Evolutionary conservation across 108 stramenopile genomes (phyloP), one percentile per base, ranked within the genome.

Genomic region (Aurantiochytrium sp.): DNA sequence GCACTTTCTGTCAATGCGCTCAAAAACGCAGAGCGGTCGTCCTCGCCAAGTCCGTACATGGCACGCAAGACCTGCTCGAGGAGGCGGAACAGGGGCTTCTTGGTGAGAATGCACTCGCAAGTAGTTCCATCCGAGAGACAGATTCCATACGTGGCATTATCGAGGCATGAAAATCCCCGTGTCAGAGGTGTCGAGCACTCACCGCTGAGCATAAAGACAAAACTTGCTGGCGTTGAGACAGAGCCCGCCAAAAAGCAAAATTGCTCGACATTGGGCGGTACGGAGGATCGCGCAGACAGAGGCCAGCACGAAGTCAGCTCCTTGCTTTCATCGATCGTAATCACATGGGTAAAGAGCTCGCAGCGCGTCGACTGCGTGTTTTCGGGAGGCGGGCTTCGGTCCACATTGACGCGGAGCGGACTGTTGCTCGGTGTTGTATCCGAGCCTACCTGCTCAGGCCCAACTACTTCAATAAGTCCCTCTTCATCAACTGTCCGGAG

Each of bases 191-290:
- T 83, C 51, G 51, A n/a, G 51, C 23, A 53, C 51, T 83, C 76
- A 25, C 76, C 76, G 51, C 76, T 83, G 2, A 83, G 51, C 76
- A 83, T 83, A 35, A 83, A 83, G 43, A 83, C 51, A 83, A 83
- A 83, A 18, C 45, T 16, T 35, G 12, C 51, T 25, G 51, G 51
- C 23, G 45, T 23, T 16, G 45, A 2, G 6, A 16, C 49, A 6
- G 49, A 25, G 12, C 51, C 76, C 6, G 10, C 18, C 49, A 23
- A 45, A 53, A 83, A 83, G 51, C 76, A 83, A 83, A 83, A 83
- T 35, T 83, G 76, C 4, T 83, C 49, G 12, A 83, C 49, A 35
- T 83, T 83, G 23, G n/a, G n/a, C 49, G 76, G 76, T 0, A 83
- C 76, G 18, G 12, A 45, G 23, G 12, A 43, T 23, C 28, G 45